Conservation (phyloP, 208 protist species). For the Trypanosoma conorhini region DNA sequence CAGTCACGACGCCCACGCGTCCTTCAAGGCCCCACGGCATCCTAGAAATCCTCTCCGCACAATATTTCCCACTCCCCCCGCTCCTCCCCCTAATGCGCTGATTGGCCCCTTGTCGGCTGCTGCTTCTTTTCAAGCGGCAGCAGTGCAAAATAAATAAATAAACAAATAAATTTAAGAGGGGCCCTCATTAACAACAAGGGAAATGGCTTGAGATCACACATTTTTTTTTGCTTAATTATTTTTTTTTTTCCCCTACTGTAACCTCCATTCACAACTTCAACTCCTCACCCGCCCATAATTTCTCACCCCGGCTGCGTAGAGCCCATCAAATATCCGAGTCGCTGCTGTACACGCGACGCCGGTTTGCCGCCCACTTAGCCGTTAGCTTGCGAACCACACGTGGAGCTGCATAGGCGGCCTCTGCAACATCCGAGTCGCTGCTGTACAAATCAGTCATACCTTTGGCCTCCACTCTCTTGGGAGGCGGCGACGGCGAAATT, state of each 20-base stretch:
- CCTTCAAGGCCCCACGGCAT: slow-evolving; percentile 65
- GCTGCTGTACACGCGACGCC: slow-evolving; percentile 19
- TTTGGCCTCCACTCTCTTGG: slow-evolving; percentile 10
- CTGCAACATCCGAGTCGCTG: slow-evolving; percentile 5
- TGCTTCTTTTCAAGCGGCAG: not conserved
- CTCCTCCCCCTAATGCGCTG: slow-evolving; percentile 2
- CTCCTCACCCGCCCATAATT: not conserved
- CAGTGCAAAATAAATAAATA: not conserved
- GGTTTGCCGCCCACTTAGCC: slow-evolving; percentile 10
- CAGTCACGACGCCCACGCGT: slow-evolving; percentile 70
- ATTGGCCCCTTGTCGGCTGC: not conserved
- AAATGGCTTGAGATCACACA: not conserved
- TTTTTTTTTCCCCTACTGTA: not conserved
- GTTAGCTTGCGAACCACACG: slow-evolving; percentile 15
- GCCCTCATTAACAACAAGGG: not conserved
- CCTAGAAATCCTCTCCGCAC: slow-evolving; percentile 11
- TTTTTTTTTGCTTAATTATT: not conserved
- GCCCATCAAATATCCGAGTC: slow-evolving; percentile 23
- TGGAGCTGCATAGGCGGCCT: not conserved
- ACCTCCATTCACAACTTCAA: not conserved
- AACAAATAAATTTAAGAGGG: not conserved
- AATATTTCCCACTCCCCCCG: not conserved
- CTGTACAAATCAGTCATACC: slow-evolving; percentile 9
- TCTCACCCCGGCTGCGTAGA: not conserved
- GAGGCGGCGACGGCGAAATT: slow-evolving; percentile 7